Evolutionary conservation across 2,329 filamentous ascomycete species (phyloP).

Genomic region (Nemania sp.): DNA sequence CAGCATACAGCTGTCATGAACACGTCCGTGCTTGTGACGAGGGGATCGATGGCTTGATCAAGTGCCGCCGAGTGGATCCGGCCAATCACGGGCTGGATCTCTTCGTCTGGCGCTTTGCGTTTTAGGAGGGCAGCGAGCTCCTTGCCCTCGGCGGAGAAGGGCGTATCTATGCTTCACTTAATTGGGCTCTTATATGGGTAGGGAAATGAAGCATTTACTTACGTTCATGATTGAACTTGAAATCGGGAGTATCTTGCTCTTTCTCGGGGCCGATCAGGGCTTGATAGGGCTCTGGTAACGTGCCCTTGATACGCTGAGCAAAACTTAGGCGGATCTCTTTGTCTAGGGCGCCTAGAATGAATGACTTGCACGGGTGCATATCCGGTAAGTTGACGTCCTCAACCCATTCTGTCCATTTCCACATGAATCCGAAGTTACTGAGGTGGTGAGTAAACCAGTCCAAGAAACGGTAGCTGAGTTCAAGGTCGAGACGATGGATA

Average conservation of each 20-base stretch:
- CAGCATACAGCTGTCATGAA: conserved; percentile 93
- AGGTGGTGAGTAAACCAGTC: conserved; percentile 99
- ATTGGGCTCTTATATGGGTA: conserved; percentile 5
- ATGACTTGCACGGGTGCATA: conserved; percentile 87
- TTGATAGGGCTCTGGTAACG: conserved; percentile 82
- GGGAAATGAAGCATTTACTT: conserved; percentile 46
- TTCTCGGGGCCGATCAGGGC: conserved; percentile 81
- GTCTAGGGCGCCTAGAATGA: conserved; percentile 87
- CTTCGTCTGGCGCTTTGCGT: conserved; percentile 82
- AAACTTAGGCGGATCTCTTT: conserved; percentile 98
- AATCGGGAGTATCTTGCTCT: conserved; percentile 93
- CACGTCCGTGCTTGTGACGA: conserved; percentile 87
- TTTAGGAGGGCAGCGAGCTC: conserved; percentile 79
- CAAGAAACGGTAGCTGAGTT: conserved; percentile 83
- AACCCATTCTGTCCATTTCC: conserved; percentile 99
- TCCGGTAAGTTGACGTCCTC: conserved; percentile 79
- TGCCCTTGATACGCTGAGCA: conserved; percentile 93
- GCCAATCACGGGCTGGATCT: conserved; percentile 81
- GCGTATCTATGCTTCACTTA: conserved; percentile 60
- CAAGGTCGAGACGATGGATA: conserved; percentile 80
- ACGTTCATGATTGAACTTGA: conserved; percentile 83
- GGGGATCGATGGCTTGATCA: conserved; percentile 73
- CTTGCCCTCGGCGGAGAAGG: conserved; percentile 82
- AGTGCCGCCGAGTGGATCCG: conserved; percentile 79
- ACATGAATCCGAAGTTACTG: conserved; percentile 98